Base-by-base conservation (phyloP, 2,329 filamentous ascomycete species). In the Metarhizium brunneum region DNA sequence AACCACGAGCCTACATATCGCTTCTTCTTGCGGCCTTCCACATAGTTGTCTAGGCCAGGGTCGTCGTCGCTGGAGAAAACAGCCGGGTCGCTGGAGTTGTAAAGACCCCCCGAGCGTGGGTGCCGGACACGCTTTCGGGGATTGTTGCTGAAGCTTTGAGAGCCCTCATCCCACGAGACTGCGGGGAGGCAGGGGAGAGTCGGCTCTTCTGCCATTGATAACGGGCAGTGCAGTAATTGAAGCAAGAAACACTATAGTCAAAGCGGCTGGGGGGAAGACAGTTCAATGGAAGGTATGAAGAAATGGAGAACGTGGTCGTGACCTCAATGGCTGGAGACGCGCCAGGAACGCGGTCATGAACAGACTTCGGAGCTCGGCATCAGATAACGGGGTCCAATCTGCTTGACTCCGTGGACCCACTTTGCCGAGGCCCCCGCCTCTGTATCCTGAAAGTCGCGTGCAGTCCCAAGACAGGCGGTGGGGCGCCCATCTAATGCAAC, bases 61-160 rank as follows among this genome's bases (percentile, higher is more conserved):
- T 88, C 85, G 63, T 88, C 85, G 57, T 90, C 86, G 66, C 83
- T 86, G 4, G 85, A 88, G 68, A 90, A 90, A 30, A 88, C 68
- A 51, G 83, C 79, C 3, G 85, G 85, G 63, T 90, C 86, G 64
- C 86, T 88, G 20, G 85, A 88, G 65, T 84, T 83, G 65, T 79
- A 71, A 54, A 66, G 64, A 56, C 66, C 63, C 29, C 63, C 64
- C 32, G 63, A 57, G 20, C 56, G 61, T 18, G 65, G 61, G 36
- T 64, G 62, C 47, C 70, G 67, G 54, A 65, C 66, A 61, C 73
- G 73, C 64, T 76, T 76, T 56, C 68, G 66, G 6, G 69, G 65
- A 54, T 70, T 69, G 38, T 71, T 70, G 61, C 65, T 69, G 57
- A 75, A 71, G 61, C 62, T 69, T 57, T 73, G 69, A 1, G 69